These are phyloP conservation scores for Amanita rubescens DNA, from an alignment of 768 basidiomycete species.

Conservation along the genomic window DNA sequence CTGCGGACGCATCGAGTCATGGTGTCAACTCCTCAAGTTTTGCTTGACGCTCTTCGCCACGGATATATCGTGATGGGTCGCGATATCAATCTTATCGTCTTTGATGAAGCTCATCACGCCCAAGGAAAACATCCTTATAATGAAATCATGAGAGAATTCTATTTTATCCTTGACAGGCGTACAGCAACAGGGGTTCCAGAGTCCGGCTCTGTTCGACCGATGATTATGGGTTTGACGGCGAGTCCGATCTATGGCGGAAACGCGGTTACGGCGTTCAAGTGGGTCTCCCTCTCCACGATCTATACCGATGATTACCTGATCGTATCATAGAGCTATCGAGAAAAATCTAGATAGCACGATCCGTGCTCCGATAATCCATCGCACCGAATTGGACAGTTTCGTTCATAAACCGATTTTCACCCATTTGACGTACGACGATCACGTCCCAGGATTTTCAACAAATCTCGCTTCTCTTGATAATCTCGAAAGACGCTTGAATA, in stretches of 20 bases:
- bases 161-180: conserved; percentile 42
- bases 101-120: conserved; percentile 81
- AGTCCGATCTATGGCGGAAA: conserved; percentile 81
- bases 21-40: conserved; percentile 71
- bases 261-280: conserved; percentile 54
- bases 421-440: conserved; percentile 40
- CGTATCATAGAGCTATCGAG: conserved; percentile 48
- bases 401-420: conserved; percentile 64
- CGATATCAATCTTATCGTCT: conserved; percentile 61
- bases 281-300: conserved; percentile 14
- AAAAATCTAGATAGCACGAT: conserved; percentile 62
- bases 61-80: conserved; percentile 57
- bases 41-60: conserved; percentile 71
- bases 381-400: conserved; percentile 46
- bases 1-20: conserved; percentile 52
- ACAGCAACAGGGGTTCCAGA: conserved; percentile 2
- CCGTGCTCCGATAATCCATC: conserved; percentile 49
- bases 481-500: conserved; percentile 41
- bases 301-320: neutral
- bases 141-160: conserved; percentile 70
- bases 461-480: conserved; percentile 43
- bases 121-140: conserved; percentile 73
- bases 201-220: conserved; percentile 35
- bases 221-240: conserved; percentile 73
- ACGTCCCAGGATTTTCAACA: conserved; percentile 31